These are phyloP conservation scores for Aspergillus kassunensis DNA, from an alignment of 495 filamentous ascomycete species.

Conservation along the genomic window DNA sequence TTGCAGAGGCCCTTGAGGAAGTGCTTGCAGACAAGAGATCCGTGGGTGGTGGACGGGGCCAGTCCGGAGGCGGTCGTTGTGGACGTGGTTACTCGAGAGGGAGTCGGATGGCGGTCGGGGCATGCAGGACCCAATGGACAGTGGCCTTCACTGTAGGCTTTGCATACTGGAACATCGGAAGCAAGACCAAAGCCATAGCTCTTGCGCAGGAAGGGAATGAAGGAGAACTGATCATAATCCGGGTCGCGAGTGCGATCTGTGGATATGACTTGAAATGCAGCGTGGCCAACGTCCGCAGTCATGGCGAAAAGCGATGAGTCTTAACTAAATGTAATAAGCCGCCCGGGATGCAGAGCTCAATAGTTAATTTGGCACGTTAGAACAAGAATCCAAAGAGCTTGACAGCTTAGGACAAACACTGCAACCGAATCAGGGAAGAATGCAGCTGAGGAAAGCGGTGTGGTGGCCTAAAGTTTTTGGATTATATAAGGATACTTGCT, in stretches of 20 bases:
- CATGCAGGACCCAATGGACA: constrained; percentile 75
- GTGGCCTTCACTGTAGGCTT: constrained; percentile 71
- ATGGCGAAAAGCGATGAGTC: too few species aligned
- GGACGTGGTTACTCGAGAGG: constrained; percentile 42
- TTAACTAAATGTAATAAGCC: too few species aligned
- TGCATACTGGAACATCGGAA: constrained; percentile 73
- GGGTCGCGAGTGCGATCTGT: constrained; percentile 48
- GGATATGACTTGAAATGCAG: constrained; percentile 34
- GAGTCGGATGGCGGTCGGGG: constrained; percentile 59
- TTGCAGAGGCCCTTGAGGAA: constrained; percentile 97
- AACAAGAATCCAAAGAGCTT: too few species aligned
- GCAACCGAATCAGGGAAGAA: too few species aligned
- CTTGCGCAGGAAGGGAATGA: constrained; percentile 67
- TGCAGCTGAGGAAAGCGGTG: too few species aligned
- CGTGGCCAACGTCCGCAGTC: constrained; percentile 34
- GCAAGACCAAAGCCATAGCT: constrained; percentile 75
- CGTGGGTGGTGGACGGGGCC: constrained; percentile 48
- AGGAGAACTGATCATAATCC: constrained; percentile 60
- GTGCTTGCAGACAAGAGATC: constrained; percentile 91
- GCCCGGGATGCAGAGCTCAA: too few species aligned
- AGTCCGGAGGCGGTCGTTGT: constrained; percentile 53
- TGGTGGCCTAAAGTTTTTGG: too few species aligned
- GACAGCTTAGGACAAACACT: too few species aligned
- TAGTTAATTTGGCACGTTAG: too few species aligned
- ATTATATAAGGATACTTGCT: too few species aligned